Evolutionary conservation across 192 early-diverging fungal genomes (phyloP), one percentile per base, ranked within the genome.

Genomic region (Mortierella claussenii): DNA sequence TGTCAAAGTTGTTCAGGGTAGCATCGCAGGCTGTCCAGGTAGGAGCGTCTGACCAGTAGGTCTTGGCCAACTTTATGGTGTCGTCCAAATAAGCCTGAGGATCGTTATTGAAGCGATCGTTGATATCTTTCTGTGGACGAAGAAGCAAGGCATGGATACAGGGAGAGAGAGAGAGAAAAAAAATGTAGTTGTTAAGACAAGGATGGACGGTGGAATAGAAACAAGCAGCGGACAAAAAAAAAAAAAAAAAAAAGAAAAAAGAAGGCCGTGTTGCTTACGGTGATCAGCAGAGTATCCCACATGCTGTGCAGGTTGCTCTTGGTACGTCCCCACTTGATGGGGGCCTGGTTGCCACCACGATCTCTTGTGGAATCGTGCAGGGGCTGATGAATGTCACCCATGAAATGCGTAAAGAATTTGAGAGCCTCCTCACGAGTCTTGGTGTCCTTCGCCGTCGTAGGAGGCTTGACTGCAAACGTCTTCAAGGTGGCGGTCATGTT

Each of bases 321-420:
- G 46, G 54, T 51, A 13, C 42, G 49, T 12, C 76, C 73, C 53
- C 46, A 79, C 55, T 42, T 70, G 63, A 71, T 65, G 46, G 60
- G 62, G 17, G 64, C 60, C 34, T 73, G 36, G 34, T 80, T 75
- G 2, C 79, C 71, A 21, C 71, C 79, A 5, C 50, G 55, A 27
- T 50, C 37, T 20, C 23, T 49, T 23, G 48, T 59, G 3, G 63
- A 81, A 42, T 69, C 68, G 42, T 84, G 83, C 26, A 84, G 56
- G 17, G 83, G 83, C 45, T 82, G 76, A 47, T 82, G 80, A 21
- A 84, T 64, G 65, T 84, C 83, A 11, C 83, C 83, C 42, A 82
- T 54, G 47, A 82, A 84, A 37, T 84, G 83, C 8, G 78, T 60
- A 40, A 84, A 65, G 60, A 84, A 82, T 60, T 37, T 75, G 50